Evolutionary conservation across 2,329 filamentous ascomycete genomes (phyloP).

Genomic region (Aspergillus flavus): DNA sequence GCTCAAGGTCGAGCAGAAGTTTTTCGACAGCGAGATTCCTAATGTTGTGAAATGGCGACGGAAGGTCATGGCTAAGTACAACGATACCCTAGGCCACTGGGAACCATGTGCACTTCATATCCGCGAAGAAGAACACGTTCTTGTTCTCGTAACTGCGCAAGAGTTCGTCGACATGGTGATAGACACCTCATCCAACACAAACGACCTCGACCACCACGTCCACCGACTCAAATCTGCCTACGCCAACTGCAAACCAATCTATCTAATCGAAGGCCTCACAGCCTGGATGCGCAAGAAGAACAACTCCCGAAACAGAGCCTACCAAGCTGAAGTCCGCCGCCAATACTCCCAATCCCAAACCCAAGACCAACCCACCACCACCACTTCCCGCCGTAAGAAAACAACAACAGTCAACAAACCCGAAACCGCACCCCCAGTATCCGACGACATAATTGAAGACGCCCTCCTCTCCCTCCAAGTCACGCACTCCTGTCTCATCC

Average conservation of each 20-base stretch:
- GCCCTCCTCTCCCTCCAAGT: constrained; percentile 72
- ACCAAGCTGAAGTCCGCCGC: constrained; percentile 64
- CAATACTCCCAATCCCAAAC: constrained; percentile 41
- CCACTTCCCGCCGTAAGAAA: constrained; percentile 31
- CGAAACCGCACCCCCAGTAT: constrained; percentile 54
- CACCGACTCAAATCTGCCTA: constrained; percentile 58
- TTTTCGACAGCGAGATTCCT: constrained; percentile 44
- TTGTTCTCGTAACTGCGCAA: constrained; percentile 64
- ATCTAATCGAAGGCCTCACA: constrained; percentile 70
- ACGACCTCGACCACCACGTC: constrained; percentile 61
- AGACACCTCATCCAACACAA: constrained; percentile 46
- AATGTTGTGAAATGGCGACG: constrained; percentile 68
- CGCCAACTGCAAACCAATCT: constrained; percentile 60
- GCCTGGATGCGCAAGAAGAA: constrained; percentile 70
- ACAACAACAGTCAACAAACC: constrained; percentile 39
- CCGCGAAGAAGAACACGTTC: constrained; percentile 60
- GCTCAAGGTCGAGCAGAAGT: constrained; percentile 45
- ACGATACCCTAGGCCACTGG: constrained; percentile 64
- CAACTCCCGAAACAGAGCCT: constrained; percentile 68
- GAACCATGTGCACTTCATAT: constrained; percentile 58
- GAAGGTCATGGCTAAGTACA: constrained; percentile 66
- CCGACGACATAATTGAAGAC: constrained; percentile 71
- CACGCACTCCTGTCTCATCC: constrained; percentile 66
- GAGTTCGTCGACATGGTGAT: constrained; percentile 67
- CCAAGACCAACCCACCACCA: constrained; percentile 24